Percentiles rank a stretch among this genome's conserved stretches.
Conservation (phyloP, 1,284 basidiomycete genomes). For the Rhizoctonia solani region DNA sequence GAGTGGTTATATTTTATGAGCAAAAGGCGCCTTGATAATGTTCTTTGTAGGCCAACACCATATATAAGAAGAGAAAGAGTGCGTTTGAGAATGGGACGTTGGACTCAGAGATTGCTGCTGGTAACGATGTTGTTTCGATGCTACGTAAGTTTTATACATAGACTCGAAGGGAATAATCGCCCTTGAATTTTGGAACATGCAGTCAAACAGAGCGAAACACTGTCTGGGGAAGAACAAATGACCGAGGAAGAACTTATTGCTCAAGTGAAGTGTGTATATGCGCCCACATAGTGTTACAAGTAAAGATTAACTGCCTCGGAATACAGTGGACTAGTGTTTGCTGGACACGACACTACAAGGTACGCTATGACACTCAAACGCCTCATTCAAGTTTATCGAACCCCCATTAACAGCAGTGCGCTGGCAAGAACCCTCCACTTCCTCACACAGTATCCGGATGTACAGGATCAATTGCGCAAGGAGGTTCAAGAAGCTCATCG, state of each 20-base stretch:
- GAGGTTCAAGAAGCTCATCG: background rate
- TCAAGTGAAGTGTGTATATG: background rate
- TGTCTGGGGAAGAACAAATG: background rate
- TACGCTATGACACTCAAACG: no score
- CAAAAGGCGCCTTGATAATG: background rate
- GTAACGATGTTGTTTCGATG: background rate
- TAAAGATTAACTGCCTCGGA: background rate
- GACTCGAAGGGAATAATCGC: background rate
- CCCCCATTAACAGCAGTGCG: background rate
- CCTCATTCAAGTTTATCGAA: background rate
- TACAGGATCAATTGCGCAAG: background rate
- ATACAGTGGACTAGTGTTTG: background rate
- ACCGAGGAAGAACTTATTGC: background rate
- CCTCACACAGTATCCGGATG: background rate
- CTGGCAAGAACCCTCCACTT: background rate
- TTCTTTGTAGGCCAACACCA: background rate
- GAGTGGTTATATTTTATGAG: no score
- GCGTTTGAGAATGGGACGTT: background rate
- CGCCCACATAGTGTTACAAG: no score
- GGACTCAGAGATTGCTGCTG: background rate
- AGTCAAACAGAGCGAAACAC: background rate
- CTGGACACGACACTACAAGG: background rate
- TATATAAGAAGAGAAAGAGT: background rate
- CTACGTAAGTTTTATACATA: background rate
- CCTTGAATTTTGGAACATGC: background rate